A percentile compares a stretch with the other conserved stretches of the same genome.
Conservation (phyloP, 2,329 filamentous ascomycete species). For the Fusarium sp. region DNA sequence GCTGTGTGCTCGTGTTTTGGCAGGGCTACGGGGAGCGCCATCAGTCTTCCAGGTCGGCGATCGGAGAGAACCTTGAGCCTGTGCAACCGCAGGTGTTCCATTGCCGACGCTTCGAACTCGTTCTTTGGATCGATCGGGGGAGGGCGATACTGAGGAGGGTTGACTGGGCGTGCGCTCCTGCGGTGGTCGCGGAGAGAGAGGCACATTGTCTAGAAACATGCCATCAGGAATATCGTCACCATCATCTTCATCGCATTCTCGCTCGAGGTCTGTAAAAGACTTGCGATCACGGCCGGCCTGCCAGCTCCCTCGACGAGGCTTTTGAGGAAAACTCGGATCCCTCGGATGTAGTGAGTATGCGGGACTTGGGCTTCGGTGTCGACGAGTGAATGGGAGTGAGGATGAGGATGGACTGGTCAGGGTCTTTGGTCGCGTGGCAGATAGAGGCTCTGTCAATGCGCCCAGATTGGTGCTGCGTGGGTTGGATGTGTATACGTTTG, state of each 20-base stretch:
- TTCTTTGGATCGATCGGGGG: constrained; percentile 65
- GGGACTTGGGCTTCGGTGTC: constrained; percentile 65
- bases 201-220: constrained; percentile 82
- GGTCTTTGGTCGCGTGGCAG: constrained; percentile 46
- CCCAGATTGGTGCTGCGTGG: constrained; percentile 63
- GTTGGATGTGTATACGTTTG: constrained; percentile 59
- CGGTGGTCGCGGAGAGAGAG: constrained; percentile 77
- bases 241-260: constrained; percentile 80
- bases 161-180: constrained; percentile 66
- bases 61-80: constrained; percentile 68
- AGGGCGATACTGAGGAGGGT: constrained; percentile 64
- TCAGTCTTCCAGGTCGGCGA: constrained; percentile 67
- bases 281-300: constrained; percentile 74
- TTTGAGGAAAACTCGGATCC: constrained; percentile 54
- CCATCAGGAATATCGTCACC: constrained; percentile 83
- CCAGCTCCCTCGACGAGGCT: constrained; percentile 74
- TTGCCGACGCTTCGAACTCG: constrained; percentile 69
- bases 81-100: constrained; percentile 69
- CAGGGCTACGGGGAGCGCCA: constrained; percentile 54
- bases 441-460: constrained; percentile 50
- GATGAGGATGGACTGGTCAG: constrained; percentile 49
- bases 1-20: constrained; percentile 72
- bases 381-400: constrained; percentile 53
- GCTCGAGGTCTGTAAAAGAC: constrained; percentile 75
- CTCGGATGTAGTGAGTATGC: constrained; percentile 58